Evolutionary conservation across 306 rosid species (phyloP).

Genomic region (Cicer chorassanicum): DNA sequence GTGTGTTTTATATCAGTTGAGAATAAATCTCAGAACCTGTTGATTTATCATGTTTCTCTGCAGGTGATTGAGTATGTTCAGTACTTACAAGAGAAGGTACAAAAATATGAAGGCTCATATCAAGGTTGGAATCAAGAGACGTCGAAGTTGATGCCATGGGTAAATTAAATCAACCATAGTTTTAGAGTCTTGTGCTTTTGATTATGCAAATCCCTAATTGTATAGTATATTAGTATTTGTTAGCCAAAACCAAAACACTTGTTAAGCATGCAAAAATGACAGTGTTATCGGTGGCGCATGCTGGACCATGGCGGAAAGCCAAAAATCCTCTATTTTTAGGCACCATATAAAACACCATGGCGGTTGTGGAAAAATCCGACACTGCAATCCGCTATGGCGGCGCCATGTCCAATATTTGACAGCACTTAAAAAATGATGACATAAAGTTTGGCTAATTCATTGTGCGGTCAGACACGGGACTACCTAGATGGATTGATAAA

Average conservation of each 20-base stretch:
- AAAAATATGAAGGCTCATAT: slow-evolving; percentile 84
- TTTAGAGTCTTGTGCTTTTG: slow-evolving; percentile 28
- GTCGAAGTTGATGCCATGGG: slow-evolving; percentile 96
- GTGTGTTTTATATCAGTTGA: slow-evolving; percentile 10
- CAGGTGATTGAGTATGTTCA: slow-evolving; percentile 98
- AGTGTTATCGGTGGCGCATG: too few relatives aligned
- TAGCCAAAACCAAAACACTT: background rate
- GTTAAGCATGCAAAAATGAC: background rate
- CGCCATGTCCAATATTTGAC: too few relatives aligned
- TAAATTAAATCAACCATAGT: slow-evolving; percentile 43
- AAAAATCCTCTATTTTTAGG: too few relatives aligned
- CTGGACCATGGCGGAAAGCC: too few relatives aligned
- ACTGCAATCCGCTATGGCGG: too few relatives aligned
- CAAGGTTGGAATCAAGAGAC: slow-evolving; percentile 93
- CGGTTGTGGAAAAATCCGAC: too few relatives aligned
- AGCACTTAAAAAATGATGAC: background rate
- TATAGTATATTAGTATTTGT: slow-evolving; percentile 1
- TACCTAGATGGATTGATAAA: background rate
- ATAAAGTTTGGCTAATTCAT: slow-evolving; percentile 24
- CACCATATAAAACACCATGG: too few relatives aligned
- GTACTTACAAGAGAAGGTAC: slow-evolving; percentile 83
- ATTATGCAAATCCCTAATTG: slow-evolving; percentile 16
- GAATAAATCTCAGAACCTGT: background rate
- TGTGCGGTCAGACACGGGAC: background rate
- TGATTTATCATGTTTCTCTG: slow-evolving; percentile 34